These are phyloP conservation scores for Mantamonas sphyraenae DNA, from an alignment of 78 protist species.

Conservation along the genomic window DNA sequence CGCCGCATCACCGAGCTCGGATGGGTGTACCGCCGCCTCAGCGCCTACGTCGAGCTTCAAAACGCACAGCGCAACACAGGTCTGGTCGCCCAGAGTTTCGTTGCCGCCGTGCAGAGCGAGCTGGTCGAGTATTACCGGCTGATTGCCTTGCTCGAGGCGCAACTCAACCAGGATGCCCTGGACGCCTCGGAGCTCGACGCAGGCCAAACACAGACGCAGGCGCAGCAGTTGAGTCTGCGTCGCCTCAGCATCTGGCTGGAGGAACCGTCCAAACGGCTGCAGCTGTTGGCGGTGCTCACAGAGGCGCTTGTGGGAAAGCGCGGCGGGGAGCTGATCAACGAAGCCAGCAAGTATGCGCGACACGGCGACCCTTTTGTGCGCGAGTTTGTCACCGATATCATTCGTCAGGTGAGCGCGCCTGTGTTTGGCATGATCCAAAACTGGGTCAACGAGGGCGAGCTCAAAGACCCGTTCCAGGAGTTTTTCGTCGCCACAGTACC, in stretches of 20 bases:
- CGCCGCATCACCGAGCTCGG: neutral
- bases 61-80: neutral
- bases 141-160: conserved; percentile 17
- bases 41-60: neutral
- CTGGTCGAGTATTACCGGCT: conserved; percentile 8
- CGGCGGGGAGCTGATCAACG: neutral
- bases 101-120: neutral
- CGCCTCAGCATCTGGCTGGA: neutral
- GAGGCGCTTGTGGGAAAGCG: neutral
- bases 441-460: conserved; percentile 16
- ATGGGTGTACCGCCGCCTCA: conserved; percentile 4
- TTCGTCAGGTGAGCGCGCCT: neutral
- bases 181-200: too few species aligned
- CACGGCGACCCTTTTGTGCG: conserved; percentile 10
- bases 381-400: neutral
- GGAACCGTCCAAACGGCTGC: neutral
- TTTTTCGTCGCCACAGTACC: neutral
- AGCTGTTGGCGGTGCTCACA: neutral
- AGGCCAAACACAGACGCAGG: too few species aligned
- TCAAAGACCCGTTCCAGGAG: conserved; percentile 7
- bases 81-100: neutral
- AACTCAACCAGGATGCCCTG: too few species aligned
- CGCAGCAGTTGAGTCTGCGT: neutral
- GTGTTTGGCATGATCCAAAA: neutral
- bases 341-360: neutral